Evolutionary conservation across 768 basidiomycete species (phyloP).

Genomic region (Russula lepida): DNA sequence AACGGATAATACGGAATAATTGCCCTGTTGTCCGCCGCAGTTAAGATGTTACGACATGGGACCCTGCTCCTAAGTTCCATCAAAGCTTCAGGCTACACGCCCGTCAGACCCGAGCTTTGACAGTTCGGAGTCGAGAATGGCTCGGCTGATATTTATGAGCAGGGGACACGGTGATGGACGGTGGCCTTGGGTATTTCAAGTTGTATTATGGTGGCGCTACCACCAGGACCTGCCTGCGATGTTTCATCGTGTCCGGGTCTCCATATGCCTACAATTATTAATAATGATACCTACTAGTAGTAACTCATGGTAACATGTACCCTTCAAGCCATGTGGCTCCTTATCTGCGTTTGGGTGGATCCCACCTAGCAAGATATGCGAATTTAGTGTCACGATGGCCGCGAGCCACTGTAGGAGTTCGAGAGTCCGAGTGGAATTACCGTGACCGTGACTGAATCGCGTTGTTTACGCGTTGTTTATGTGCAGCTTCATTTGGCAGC

Average conservation of each 20-base stretch:
- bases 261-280: not conserved
- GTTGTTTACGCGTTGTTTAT: constrained; percentile 21
- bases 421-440: too few relatives aligned
- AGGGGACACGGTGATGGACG: not conserved
- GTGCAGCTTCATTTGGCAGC: not conserved
- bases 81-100: not conserved
- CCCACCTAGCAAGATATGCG: too few relatives aligned
- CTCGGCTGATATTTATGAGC: not conserved
- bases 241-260: not conserved
- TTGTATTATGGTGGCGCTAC: constrained; percentile 1
- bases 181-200: not conserved
- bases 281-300: too few relatives aligned
- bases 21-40: not conserved
- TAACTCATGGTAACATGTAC: too few relatives aligned
- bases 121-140: not conserved
- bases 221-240: not conserved
- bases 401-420: too few relatives aligned
- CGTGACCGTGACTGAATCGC: too few relatives aligned
- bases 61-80: not conserved
- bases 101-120: not conserved
- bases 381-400: not conserved
- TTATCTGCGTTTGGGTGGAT: not conserved
- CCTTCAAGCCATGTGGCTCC: too few relatives aligned
- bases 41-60: not conserved
- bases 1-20: not conserved